Evolutionary conservation across 176 grass and related monocot species (phyloP).

Genomic region (Musa troglodytarum): DNA sequence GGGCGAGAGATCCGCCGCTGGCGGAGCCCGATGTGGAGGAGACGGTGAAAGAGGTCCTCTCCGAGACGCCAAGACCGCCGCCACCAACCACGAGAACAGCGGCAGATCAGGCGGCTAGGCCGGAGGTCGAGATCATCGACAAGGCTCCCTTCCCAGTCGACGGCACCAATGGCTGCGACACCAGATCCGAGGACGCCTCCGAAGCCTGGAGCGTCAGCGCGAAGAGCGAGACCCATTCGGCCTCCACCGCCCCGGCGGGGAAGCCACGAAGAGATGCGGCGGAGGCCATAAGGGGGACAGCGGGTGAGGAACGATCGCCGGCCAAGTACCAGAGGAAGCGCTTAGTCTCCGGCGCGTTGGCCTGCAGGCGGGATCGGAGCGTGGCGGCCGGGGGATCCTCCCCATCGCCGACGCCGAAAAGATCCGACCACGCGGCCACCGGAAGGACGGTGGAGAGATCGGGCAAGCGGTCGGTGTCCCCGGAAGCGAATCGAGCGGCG

Average conservation of each 20-base stretch:
- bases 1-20: constrained; percentile 28
- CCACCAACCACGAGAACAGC: not conserved
- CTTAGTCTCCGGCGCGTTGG: constrained; percentile 54
- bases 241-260: constrained; percentile 31
- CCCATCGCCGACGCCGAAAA: constrained; percentile 33
- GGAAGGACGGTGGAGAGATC: constrained; percentile 37
- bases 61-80: constrained; percentile 39
- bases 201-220: constrained; percentile 21
- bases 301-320: constrained; percentile 32
- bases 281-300: constrained; percentile 27
- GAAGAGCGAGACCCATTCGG: constrained; percentile 26
- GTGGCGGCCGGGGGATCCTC: constrained; percentile 33
- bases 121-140: not conserved
- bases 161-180: not conserved
- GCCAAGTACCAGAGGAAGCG: constrained; percentile 36
- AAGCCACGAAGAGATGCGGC: constrained; percentile 35
- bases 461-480: constrained; percentile 53
- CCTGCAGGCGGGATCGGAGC: constrained; percentile 26
- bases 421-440: not conserved
- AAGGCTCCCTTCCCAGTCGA: not conserved
- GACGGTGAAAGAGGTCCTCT: constrained; percentile 90
- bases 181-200: constrained; percentile 21
- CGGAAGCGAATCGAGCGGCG: constrained; percentile 33
- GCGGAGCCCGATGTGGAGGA: constrained; percentile 63
- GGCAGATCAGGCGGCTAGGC: not conserved